Evolutionary conservation across 176 grass and related monocot genomes (phyloP).

Genomic region (Hyparrhenia diplandra): DNA sequence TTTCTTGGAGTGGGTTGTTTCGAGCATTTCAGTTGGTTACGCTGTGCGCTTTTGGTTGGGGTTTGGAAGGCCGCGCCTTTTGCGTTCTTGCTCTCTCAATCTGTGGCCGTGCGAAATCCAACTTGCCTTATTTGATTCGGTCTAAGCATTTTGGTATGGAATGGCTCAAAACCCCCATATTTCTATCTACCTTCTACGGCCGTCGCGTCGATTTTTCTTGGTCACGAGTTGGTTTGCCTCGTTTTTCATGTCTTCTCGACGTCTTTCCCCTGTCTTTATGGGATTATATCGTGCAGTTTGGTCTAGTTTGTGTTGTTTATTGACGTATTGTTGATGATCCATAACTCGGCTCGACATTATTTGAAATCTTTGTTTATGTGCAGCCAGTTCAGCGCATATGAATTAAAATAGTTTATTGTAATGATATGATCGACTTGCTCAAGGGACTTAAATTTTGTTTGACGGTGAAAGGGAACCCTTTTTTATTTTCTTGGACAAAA

Average conservation of each 20-base stretch:
- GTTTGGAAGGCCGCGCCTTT: neutral
- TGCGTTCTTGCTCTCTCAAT: neutral
- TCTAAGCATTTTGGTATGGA: neutral
- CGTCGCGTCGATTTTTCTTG: neutral
- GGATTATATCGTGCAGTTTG: too few relatives aligned
- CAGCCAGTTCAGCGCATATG: neutral
- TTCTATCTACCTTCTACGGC: neutral
- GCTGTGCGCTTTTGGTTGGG: neutral
- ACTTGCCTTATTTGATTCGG: neutral
- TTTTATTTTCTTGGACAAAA: neutral
- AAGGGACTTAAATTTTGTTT: neutral
- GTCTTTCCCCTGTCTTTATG: neutral
- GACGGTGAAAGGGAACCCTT: neutral
- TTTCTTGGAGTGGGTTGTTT: neutral
- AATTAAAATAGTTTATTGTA: neutral
- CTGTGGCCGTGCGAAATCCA: neutral
- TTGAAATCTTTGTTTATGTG: too few relatives aligned
- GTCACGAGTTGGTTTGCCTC: neutral
- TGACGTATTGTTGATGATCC: neutral
- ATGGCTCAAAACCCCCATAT: neutral
- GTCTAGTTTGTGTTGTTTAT: neutral
- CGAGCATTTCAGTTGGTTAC: neutral
- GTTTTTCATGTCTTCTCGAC: neutral
- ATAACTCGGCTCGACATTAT: neutral
- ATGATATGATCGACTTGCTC: neutral